phyloP scores from a whole-genome alignment of 2,329 filamentous ascomycete species.

The Sclerotinia spermophila region DNA sequence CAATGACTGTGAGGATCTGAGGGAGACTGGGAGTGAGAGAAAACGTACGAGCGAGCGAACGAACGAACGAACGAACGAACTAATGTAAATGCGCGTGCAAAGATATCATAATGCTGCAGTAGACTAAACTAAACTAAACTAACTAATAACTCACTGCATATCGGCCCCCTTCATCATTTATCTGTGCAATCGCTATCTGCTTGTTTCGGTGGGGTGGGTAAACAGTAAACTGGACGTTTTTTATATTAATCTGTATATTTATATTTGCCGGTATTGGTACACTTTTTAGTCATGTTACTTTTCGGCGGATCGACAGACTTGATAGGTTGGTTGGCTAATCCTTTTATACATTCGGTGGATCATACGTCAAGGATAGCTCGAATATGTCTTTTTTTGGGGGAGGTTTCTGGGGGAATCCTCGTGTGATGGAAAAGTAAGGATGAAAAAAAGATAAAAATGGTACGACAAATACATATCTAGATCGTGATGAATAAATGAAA shows the following conservation, averaged over 20 bases:
- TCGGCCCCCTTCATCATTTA: constrained; percentile 4
- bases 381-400: neutral
- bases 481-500: neutral
- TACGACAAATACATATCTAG: neutral
- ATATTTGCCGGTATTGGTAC: too few relatives aligned
- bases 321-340: neutral
- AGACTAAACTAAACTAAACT: neutral
- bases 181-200: constrained; percentile 16
- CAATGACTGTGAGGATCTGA: neutral
- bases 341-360: neutral
- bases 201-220: neutral
- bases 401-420: neutral
- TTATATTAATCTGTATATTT: too few relatives aligned
- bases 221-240: neutral
- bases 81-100: constrained; percentile 11
- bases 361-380: neutral
- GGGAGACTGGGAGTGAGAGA: too few relatives aligned
- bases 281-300: constrained; percentile 11
- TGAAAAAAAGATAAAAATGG: neutral
- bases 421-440: neutral
- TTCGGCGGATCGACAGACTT: neutral
- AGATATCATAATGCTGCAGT: neutral
- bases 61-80: too few relatives aligned
- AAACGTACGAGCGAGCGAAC: too few relatives aligned
- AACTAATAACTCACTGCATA: neutral